These are phyloP conservation scores for Gastrolobium bilobum DNA, from an alignment of 306 rosid species.

Conservation along the genomic window DNA sequence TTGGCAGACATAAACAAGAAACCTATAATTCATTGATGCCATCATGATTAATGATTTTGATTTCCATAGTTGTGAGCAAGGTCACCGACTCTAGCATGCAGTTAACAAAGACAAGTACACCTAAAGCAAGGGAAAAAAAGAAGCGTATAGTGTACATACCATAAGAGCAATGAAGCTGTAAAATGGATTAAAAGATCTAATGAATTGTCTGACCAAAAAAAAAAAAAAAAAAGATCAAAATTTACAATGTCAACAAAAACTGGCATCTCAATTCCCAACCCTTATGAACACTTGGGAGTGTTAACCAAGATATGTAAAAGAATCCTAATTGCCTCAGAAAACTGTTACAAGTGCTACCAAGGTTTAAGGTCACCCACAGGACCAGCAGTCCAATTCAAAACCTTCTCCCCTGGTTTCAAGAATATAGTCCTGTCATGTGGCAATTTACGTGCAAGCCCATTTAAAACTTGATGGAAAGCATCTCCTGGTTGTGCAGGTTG, in stretches of 20 bases:
- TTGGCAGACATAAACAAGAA: conserved; percentile 24
- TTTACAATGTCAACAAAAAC: conserved; percentile 51
- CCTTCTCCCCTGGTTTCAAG: conserved; percentile 77
- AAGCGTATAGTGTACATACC: not conserved
- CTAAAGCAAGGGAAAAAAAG: not conserved
- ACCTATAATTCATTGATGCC: not conserved
- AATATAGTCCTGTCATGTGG: conserved; percentile 71
- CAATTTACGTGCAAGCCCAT: conserved; percentile 94
- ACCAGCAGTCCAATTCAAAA: conserved; percentile 94
- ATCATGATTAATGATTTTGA: conserved; percentile 32
- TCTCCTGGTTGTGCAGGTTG: conserved; percentile 94
- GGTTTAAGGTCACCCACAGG: conserved; percentile 92
- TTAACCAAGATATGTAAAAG: conserved; percentile 39
- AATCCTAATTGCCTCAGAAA: conserved; percentile 42
- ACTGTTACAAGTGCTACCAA: conserved; percentile 61
- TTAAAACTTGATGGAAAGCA: conserved; percentile 93
- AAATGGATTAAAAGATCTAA: conserved; percentile 43
- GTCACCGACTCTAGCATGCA: conserved; percentile 22
- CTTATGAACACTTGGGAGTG: conserved; percentile 49
- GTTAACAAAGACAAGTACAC: conserved; percentile 2
- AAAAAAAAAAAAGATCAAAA: conserved; percentile 39
- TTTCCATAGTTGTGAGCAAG: conserved; percentile 12
- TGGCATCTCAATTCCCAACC: conserved; percentile 44
- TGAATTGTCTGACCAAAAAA: conserved; percentile 15
- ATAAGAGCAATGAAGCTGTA: conserved; percentile 16